Base-by-base conservation (phyloP, 352 stramenopile genomes). In the Pythium dissimile region DNA sequence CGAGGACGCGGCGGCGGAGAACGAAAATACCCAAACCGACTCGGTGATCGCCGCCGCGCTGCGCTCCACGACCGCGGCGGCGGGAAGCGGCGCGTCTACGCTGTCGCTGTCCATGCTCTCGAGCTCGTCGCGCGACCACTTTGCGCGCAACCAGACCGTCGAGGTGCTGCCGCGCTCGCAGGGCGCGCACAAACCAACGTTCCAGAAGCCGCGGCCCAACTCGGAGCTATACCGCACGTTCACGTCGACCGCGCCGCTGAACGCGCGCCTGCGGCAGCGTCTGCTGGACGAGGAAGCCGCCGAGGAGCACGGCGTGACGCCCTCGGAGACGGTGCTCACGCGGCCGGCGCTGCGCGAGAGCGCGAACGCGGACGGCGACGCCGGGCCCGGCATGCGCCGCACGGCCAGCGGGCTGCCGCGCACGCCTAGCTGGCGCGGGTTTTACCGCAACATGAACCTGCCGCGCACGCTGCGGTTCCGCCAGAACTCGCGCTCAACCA, bases 111-210 rank as follows among this genome's bases (percentile, higher is more conserved):
- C 57, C 0, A 47, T 46, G 23, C 24, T 48, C 10, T 54, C 54
- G 42, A 44, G 30, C 16, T 38, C 52, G 30, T 39, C 55, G 38
- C 55, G 55, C 10, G 48, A 27, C 32, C 64, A 63, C 37, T 91
- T 91, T 45, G 69, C 84, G 48, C 82, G 82, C 31, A 77, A 92
- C 59, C 82, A 89, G 46, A 92, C 82, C 0, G 77, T 89, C 9
- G 79, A 92, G 16, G 77, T 89, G 43, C 50, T 92, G 20, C 72
- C 77, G 18, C 71, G 76, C 3, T 54, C 66, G 20, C 64, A 67
- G 0, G 47, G 46, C 6, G 38, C 32, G 13, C 46, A 58, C 11
- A 27, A 70, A 16, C 50, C 66, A 26, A 68, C 58, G 38, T 62
- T 88, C 41, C 61, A 69, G 15, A 79, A 75, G 51, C 66, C 72